These are phyloP conservation scores for Amoebophrya sp. DNA, from an alignment of 169 alveolate species.

Conservation along the genomic window DNA sequence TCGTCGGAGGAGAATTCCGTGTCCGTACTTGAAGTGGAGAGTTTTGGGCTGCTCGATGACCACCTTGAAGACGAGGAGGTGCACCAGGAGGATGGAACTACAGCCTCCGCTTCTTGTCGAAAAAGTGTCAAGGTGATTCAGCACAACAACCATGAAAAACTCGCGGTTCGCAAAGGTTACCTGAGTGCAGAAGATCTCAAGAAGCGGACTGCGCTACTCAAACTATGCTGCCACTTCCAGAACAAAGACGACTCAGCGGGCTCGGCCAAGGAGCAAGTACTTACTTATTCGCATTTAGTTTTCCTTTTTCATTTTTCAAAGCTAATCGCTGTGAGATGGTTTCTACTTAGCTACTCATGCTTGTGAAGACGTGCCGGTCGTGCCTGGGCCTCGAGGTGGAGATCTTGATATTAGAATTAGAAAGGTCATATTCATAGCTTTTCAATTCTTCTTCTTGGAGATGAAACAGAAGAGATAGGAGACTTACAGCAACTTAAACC, in stretches of 20 bases:
- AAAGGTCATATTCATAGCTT: too few relatives aligned
- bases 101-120: not conserved
- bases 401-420: too few relatives aligned
- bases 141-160: not conserved
- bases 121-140: not conserved
- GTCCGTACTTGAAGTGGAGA: not conserved
- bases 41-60: not conserved
- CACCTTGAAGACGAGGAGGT: not conserved
- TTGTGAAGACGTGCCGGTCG: too few relatives aligned
- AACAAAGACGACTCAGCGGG: not conserved
- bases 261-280: slow-evolving; percentile 26
- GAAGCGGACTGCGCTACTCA: not conserved
- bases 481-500: too few relatives aligned
- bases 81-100: not conserved
- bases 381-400: too few relatives aligned
- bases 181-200: not conserved
- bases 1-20: not conserved
- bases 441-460: too few relatives aligned
- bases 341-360: too few relatives aligned
- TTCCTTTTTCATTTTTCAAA: too few relatives aligned
- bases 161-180: not conserved
- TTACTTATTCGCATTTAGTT: too few relatives aligned
- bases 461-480: too few relatives aligned
- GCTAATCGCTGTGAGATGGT: too few relatives aligned
- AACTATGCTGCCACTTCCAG: not conserved